phyloP scores from a whole-genome alignment of 2,329 filamentous ascomycete species.

The Venturiaceae sp. region DNA sequence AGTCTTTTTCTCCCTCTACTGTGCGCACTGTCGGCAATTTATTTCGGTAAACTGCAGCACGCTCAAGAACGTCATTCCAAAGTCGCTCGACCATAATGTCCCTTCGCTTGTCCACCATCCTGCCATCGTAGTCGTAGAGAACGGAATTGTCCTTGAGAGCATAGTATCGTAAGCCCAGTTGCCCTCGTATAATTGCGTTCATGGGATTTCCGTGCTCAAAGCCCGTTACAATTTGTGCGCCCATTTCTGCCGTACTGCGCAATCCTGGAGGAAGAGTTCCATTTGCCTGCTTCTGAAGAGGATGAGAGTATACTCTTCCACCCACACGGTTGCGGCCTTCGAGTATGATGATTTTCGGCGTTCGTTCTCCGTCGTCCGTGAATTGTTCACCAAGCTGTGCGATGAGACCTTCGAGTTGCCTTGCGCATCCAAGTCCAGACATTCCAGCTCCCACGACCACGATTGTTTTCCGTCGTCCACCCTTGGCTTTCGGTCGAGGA shows the following conservation, averaged over 20 bases:
- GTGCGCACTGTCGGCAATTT: slow-evolving; percentile 60
- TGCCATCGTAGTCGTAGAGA: slow-evolving; percentile 77
- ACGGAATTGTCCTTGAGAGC: slow-evolving; percentile 70
- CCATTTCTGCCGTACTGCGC: slow-evolving; percentile 83
- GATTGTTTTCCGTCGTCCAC: slow-evolving; percentile 57
- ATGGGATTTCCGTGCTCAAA: slow-evolving; percentile 93
- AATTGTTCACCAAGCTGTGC: slow-evolving; percentile 66
- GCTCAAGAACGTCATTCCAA: slow-evolving; percentile 89
- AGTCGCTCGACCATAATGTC: slow-evolving; percentile 82
- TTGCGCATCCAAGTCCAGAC: slow-evolving; percentile 81
- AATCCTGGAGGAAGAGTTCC: slow-evolving; percentile 42
- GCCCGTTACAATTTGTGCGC: slow-evolving; percentile 95
- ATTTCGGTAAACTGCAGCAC: slow-evolving; percentile 83
- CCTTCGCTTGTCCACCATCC: slow-evolving; percentile 64
- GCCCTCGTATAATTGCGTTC: slow-evolving; percentile 81
- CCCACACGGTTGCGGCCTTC: slow-evolving; percentile 84
- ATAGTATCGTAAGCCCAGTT: slow-evolving; percentile 81
- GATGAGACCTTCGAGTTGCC: slow-evolving; percentile 82
- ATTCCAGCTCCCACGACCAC: slow-evolving; percentile 91
- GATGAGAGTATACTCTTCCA: slow-evolving; percentile 85
- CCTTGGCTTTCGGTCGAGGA: slow-evolving; percentile 28
- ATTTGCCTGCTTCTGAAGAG: slow-evolving; percentile 49
- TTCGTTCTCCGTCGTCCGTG: slow-evolving; percentile 52
- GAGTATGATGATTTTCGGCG: slow-evolving; percentile 67
- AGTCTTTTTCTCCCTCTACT: slow-evolving; percentile 70